These are phyloP conservation scores for Choanephora cucurbitarum DNA, from an alignment of 371 early-diverging fungal genomes.

Conservation along the genomic window DNA sequence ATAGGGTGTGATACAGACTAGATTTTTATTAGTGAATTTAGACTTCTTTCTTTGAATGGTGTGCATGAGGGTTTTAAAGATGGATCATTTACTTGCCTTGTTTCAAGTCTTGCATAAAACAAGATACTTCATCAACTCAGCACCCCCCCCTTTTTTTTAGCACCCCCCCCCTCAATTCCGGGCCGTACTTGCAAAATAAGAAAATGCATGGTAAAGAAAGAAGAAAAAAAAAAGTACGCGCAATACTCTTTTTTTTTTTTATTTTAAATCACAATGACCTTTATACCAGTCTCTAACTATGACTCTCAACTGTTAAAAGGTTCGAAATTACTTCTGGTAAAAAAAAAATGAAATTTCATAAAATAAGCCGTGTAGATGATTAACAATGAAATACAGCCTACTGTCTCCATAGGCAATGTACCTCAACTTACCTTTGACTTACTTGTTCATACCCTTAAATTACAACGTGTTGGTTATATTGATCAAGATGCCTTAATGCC, in stretches of 20 bases:
- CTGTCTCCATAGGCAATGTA: slow-evolving; percentile 82
- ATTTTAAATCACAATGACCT: slow-evolving; percentile 20
- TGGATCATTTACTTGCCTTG: too few species aligned
- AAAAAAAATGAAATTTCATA: not conserved
- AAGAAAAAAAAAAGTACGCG: slow-evolving; percentile 10
- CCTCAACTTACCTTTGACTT: slow-evolving; percentile 77
- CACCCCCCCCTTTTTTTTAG: too few species aligned
- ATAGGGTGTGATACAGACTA: too few species aligned
- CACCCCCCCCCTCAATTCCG: too few species aligned
- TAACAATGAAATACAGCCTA: slow-evolving; percentile 52
- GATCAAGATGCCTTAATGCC: slow-evolving; percentile 62
- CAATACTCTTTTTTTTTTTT: slow-evolving; percentile 4
- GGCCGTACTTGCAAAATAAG: too few species aligned
- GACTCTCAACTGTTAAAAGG: slow-evolving; percentile 37
- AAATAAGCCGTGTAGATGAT: not conserved
- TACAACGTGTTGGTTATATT: slow-evolving; percentile 67
- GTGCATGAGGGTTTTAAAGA: too few species aligned
- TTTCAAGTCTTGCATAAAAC: too few species aligned
- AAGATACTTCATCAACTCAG: too few species aligned
- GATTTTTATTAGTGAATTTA: too few species aligned
- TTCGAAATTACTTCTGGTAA: slow-evolving; percentile 51
- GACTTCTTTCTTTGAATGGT: too few species aligned
- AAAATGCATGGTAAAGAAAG: too few species aligned
- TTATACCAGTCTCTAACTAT: slow-evolving; percentile 46
- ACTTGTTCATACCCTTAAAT: slow-evolving; percentile 63